Base-by-base conservation (phyloP, 345 rosid species). In the Corchorus capsularis region DNA sequence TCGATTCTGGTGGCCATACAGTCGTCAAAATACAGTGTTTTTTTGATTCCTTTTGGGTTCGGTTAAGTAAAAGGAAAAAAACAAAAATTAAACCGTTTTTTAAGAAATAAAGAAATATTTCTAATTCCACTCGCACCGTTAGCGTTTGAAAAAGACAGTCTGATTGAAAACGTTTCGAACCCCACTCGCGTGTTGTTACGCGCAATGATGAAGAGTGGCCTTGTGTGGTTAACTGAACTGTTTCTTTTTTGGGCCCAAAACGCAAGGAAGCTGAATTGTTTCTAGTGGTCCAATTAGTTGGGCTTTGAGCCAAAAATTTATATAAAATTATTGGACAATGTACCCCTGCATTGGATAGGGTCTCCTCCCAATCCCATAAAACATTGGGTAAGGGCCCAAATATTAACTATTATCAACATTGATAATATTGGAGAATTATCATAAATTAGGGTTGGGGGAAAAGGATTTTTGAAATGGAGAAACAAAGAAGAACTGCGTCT, bases 1-100 rank as follows among this genome's bases (percentile, higher is more conserved):
- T 68, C 72, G 41, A 68, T 68, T 68, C 72, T 27, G 72, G 57
- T 47, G 57, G 72, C 72, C 72, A 68, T 68, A 68, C 4, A 68
- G 14, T n/a, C 72, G 57, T 68, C 72, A 68, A 49, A 27, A 17
- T 14, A n/a, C 2, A 3, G 11, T 20, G 43, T 6, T 39, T 39
- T 39, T 39, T 4, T 1, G 19, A 19, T 8, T 9, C 20, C 9
- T 20, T 17, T 17, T 17, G 16, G 13, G 3, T 8, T 9, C 10
- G 15, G 6, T 27, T n/a, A 47, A 22, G 3, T 35, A 3, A 8
- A 14, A 49, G 27, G 8, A 45, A 45, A 45, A 45, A 45, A 5
- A 45, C 9, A 68, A 27, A 12, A 1, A 1, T 27, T 3, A 68
- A 63, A 20, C 32, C 6, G 43, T n/a, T 34, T 6, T 62, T 34